Base-by-base conservation (phyloP, 1,284 basidiomycete genomes). In the Puccinia horiana region DNA sequence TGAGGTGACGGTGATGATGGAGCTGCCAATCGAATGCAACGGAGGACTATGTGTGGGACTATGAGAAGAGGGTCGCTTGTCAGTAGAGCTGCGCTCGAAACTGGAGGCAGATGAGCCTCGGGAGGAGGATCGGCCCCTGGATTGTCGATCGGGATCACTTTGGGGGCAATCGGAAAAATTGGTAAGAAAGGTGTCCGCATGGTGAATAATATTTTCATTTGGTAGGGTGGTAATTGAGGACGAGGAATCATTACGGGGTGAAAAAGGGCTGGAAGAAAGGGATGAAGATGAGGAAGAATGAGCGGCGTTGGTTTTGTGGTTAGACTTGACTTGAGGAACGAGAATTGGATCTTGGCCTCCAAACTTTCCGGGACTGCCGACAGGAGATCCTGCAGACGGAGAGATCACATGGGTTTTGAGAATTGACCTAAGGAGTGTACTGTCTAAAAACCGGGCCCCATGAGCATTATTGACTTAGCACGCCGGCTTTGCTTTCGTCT, bases 51-150 rank as follows among this genome's bases (percentile, higher is more conserved):
- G 79, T 6, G 72, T 40, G 2, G 79, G 79, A 56, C 79, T 81
- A 47, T 67, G 23, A 32, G 79, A 81, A 20, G 79, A 81, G n/a
- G 54, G 79, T 6, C 79, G 79, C 35, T 61, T 56, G 29, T 81
- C 79, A 26, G 58, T 75, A 20, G 79, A 63, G 42, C 56, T 54
- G 11, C 81, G 81, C 73, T 82, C 81, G 42, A 82, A 76, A 40
- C 81, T 82, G 1, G 81, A 82, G 20, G 73, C 73, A 16, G 81
- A 82, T 2, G 81, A 82, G 40, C 81, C 81, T 54, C 81, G 72
- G 29, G 81, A 82, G 12, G 81, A 82, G 16, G 73, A 82, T 58
- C 81, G 58, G 35, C 81, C 81, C 29, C 81, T 29, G 12, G 61
- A 74, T 18, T 67, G 44, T n/a, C 81, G 81, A 42, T 70, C 74